Conservation (phyloP, 345 rosid genomes). For the Orychophragmus violaceus region DNA sequence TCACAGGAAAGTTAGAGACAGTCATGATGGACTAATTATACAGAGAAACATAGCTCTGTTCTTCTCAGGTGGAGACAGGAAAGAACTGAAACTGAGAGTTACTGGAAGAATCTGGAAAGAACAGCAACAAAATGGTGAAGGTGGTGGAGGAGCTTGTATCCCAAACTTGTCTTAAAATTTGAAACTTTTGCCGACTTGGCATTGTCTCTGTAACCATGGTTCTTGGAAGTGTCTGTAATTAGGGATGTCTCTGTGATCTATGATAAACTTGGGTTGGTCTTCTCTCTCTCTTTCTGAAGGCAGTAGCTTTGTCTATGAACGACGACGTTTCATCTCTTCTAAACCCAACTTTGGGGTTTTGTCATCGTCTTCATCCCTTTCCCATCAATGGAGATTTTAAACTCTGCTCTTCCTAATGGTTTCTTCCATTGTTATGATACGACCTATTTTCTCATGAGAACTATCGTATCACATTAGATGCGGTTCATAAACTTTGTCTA, state of each 20-base stretch:
- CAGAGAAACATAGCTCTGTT: conserved; percentile 90
- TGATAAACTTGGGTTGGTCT: conserved; percentile 6
- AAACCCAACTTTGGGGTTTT: conserved; percentile 15
- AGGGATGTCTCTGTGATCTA: conserved; percentile 4
- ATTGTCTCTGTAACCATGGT: conserved; percentile 14
- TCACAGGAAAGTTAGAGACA: conserved; percentile 88
- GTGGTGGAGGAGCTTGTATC: conserved; percentile 64
- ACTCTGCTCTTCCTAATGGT: conserved; percentile 23
- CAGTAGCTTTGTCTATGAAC: not conserved
- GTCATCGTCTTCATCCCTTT: not conserved
- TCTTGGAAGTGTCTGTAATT: conserved; percentile 21
- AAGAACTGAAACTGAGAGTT: conserved; percentile 82
- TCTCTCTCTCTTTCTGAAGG: not conserved
- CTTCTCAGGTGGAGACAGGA: conserved; percentile 94
- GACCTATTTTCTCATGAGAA: too few relatives aligned
- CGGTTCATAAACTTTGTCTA: too few relatives aligned
- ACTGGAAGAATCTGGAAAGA: conserved; percentile 96
- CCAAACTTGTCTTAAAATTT: conserved; percentile 59
- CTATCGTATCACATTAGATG: too few relatives aligned
- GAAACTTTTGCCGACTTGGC: not conserved
- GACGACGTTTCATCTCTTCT: not conserved
- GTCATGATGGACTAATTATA: conserved; percentile 81
- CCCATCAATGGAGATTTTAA: conserved; percentile 40
- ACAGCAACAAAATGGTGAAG: conserved; percentile 72
- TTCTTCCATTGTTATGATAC: too few relatives aligned